These are phyloP conservation scores for Sugiyamaella chiloensis DNA, from an alignment of 805 yeast species.

Conservation along the genomic window DNA sequence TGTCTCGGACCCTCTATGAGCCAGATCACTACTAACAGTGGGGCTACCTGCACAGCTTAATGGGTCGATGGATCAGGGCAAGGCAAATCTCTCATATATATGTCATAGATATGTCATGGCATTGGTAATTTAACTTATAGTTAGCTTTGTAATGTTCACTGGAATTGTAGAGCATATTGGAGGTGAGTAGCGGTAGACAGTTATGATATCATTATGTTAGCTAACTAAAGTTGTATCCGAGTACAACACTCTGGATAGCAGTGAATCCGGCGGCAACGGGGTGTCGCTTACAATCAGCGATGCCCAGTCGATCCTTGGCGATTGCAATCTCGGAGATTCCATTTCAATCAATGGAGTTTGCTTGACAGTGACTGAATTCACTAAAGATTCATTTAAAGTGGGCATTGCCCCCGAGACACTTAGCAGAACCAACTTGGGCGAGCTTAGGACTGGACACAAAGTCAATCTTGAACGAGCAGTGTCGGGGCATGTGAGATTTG, in stretches of 20 bases:
- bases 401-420: constrained; percentile 94
- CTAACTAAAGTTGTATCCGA: constrained; percentile 42
- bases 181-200: constrained; percentile 29
- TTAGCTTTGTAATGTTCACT: constrained; percentile 64
- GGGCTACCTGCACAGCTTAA: too few relatives aligned
- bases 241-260: constrained; percentile 44
- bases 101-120: too few relatives aligned
- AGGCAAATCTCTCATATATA: too few relatives aligned
- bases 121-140: too few relatives aligned
- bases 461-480: constrained; percentile 95
- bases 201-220: constrained; percentile 31
- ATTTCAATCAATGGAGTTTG: constrained; percentile 88
- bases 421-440: constrained; percentile 72
- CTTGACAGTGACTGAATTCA: constrained; percentile 84
- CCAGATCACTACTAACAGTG: too few relatives aligned
- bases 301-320: constrained; percentile 61
- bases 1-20: too few relatives aligned
- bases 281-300: constrained; percentile 64
- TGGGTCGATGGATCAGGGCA: too few relatives aligned
- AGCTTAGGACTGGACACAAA: constrained; percentile 50
- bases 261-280: constrained; percentile 67
- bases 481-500: constrained; percentile 74
- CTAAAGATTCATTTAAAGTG: constrained; percentile 63
- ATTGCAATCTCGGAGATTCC: constrained; percentile 91
- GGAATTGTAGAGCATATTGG: constrained; percentile 90